These are phyloP conservation scores for Boeremia lycopersici DNA, from an alignment of 2,329 filamentous ascomycete species.

Conservation along the genomic window DNA sequence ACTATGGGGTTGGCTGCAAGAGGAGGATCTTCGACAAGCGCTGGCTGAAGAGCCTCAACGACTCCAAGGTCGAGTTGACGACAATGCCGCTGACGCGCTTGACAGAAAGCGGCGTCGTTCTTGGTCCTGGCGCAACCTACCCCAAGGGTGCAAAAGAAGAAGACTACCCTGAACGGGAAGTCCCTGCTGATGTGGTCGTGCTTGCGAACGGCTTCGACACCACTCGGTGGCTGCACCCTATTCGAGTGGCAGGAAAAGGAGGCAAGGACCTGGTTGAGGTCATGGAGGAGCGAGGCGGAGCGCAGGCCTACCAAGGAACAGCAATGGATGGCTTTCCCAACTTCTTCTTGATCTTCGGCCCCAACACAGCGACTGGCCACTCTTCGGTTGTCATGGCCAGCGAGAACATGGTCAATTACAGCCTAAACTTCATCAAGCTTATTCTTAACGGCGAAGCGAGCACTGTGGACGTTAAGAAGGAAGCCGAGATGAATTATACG, in stretches of 20 bases:
- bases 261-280: conserved; percentile 60
- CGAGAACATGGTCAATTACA: conserved; percentile 67
- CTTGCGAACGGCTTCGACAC: conserved; percentile 67
- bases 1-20: conserved; percentile 69
- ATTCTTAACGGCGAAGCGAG: conserved; percentile 87
- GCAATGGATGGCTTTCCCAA: conserved; percentile 63
- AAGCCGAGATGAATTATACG: conserved; percentile 67
- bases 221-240: conserved; percentile 59
- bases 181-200: conserved; percentile 66
- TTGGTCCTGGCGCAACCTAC: conserved; percentile 58
- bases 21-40: conserved; percentile 64
- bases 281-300: conserved; percentile 65
- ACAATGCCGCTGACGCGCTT: conserved; percentile 58
- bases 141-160: conserved; percentile 47
- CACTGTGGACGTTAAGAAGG: conserved; percentile 87
- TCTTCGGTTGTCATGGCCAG: conserved; percentile 64
- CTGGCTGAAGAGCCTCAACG: conserved; percentile 61
- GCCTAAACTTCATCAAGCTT: conserved; percentile 63
- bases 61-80: conserved; percentile 60
- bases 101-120: conserved; percentile 54
- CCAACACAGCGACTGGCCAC: conserved; percentile 68
- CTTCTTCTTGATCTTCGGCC: conserved; percentile 68
- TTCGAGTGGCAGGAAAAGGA: conserved; percentile 59
- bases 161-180: conserved; percentile 44
- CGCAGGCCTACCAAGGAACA: conserved; percentile 65